Base-by-base conservation (phyloP, 352 stramenopile genomes). In the Globisporangium echinulatum region DNA sequence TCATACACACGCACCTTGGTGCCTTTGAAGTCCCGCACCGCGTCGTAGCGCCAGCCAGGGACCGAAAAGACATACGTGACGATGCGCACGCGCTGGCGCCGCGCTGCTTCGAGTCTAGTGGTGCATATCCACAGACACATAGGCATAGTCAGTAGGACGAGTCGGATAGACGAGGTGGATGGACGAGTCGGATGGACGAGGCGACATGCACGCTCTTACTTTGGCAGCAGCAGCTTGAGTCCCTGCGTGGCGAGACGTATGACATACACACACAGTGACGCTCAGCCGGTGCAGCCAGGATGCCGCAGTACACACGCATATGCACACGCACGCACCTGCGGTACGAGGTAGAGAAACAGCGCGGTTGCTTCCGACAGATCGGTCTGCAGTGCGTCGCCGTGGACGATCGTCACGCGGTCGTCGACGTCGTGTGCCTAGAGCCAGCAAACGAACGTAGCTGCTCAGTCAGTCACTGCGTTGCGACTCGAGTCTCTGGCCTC, bases 61-160 rank as follows among this genome's bases (percentile, higher is more conserved):
- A 94, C 73, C 1, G 82, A 87, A 54, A 94, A 94, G 38, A 94
- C 79, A 59, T 94, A 92, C 49, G 85, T 90, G 43, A 88, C 81
- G 49, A 94, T 90, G 44, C 81, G 80, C 17, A 94, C 70, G 25
- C 74, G 69, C 7, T 75, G 68, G 36, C 58, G 57, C 10, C 74
- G 71, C 4, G 84, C 79, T 73, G 90, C 81, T 67, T 90, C 77
- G 14, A 93, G 66, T 52, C 83, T 92, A 62, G 5, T 11, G 15
- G 69, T 1, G 4, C 13, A 48, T 48, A 33, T 11, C 10, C 43
- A 13, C 43, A 48, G 14, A 17, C 11, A 48, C 10, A 48, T 11
- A 48, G 43, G 5, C 5, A 47, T 10, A 47, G 8, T 4, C 43
- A 17, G 25, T 33, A 33, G 25, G 25, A 33, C 25, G 25, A 33